Conservation (phyloP, 2,329 filamentous ascomycete species). For the Ceratocystis variospora region DNA sequence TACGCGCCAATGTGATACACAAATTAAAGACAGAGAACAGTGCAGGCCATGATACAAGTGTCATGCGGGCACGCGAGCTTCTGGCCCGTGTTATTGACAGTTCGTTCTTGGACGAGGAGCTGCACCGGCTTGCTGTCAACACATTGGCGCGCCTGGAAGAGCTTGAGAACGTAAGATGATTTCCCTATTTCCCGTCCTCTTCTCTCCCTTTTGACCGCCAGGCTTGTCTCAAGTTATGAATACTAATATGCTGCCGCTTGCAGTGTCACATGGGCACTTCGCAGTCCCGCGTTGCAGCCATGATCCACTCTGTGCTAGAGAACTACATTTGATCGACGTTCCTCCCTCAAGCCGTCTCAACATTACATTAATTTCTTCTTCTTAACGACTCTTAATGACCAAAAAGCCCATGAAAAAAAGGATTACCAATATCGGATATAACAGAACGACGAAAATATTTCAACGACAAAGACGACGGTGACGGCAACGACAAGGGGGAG, state of each 20-base stretch:
- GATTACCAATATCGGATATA: constrained; percentile 2
- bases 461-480: background rate
- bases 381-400: background rate
- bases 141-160: constrained; percentile 14
- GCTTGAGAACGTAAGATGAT: constrained; percentile 19
- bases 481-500: background rate
- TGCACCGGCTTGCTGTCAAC: constrained; percentile 10
- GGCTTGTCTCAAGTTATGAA: too few relatives aligned
- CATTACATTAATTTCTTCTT: background rate
- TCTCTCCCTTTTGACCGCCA: background rate
- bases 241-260: background rate
- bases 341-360: background rate
- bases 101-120: constrained; percentile 11
- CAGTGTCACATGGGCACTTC: constrained; percentile 15
- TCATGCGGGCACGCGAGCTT: constrained; percentile 12
- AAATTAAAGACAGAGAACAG: constrained; percentile 15
- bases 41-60: constrained; percentile 15
- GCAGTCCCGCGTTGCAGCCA: constrained; percentile 14
- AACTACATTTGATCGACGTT: constrained; percentile 14
- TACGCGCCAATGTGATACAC: constrained; percentile 12
- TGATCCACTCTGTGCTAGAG: constrained; percentile 17
- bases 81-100: constrained; percentile 10
- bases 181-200: background rate
- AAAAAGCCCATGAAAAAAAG: background rate
- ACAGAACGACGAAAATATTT: constrained; percentile 12